Conservation (phyloP, 345 rosid species). For the Murraya paniculata region DNA sequence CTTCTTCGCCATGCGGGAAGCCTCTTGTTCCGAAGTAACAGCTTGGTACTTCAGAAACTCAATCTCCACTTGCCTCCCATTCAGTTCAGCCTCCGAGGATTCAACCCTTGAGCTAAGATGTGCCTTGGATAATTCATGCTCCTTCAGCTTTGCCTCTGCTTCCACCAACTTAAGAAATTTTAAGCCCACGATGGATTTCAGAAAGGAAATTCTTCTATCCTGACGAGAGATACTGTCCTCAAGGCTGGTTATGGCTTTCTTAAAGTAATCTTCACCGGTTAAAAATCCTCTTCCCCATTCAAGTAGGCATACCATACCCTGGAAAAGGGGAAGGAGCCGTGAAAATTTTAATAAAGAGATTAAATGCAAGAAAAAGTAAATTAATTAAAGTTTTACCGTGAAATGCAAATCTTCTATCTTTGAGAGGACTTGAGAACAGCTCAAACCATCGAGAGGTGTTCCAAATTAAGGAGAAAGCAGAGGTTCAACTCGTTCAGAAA, state of each 20-base stretch:
- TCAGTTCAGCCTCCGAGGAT: neutral
- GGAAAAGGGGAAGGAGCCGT: neutral
- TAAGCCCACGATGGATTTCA: neutral
- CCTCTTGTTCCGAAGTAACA: neutral
- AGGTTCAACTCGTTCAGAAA: neutral
- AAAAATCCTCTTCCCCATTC: neutral
- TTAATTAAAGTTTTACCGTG: neutral
- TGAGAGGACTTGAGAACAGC: neutral
- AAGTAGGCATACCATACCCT: too few relatives aligned
- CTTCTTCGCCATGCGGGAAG: neutral
- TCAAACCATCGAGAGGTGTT: neutral
- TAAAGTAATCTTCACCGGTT: neutral
- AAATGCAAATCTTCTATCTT: neutral
- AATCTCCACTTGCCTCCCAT: neutral
- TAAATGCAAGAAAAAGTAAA: neutral
- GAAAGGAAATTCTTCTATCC: neutral
- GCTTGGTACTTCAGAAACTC: neutral
- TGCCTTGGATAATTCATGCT: neutral
- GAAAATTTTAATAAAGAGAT: neutral
- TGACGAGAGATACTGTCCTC: neutral
- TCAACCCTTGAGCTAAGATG: neutral
- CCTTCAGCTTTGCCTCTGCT: neutral
- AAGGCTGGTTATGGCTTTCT: neutral
- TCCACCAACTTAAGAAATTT: neutral
- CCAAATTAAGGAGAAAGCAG: neutral